Evolutionary conservation across 345 rosid genomes (phyloP).

Genomic region (Citrus australasica): DNA sequence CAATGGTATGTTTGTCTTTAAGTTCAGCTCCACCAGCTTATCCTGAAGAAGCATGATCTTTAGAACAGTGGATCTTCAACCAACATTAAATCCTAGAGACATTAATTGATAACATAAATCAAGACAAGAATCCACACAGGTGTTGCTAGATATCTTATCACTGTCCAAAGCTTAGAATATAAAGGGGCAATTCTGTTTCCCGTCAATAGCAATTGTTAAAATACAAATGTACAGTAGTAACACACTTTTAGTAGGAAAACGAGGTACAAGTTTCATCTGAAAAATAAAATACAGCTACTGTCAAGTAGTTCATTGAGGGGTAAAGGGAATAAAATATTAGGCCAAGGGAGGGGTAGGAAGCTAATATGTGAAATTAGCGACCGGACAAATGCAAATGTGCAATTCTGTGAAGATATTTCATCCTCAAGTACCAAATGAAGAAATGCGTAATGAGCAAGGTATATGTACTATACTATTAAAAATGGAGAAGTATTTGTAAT

Average conservation of each 20-base stretch:
- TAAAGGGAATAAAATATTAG: neutral
- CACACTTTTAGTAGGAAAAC: neutral
- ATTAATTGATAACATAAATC: conserved; percentile 32
- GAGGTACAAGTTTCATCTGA: neutral
- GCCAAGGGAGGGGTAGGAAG: neutral
- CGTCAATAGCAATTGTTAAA: neutral
- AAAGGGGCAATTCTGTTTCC: neutral
- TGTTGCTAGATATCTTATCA: conserved; percentile 2
- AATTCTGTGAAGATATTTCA: neutral
- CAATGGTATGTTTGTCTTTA: conserved; percentile 45
- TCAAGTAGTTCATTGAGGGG: neutral
- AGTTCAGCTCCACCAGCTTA: conserved; percentile 57
- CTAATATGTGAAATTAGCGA: neutral
- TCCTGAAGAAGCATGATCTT: conserved; percentile 60
- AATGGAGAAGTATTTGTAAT: neutral
- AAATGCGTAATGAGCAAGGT: neutral
- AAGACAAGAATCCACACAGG: conserved; percentile 15
- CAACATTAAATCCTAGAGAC: conserved; percentile 39
- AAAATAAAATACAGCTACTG: neutral
- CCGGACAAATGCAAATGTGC: neutral
- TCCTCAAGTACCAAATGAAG: neutral
- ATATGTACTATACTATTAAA: neutral
- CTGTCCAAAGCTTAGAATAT: neutral
- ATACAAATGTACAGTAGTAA: neutral
- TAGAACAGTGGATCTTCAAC: conserved; percentile 42